These are phyloP conservation scores for Ogataea sp. DNA, from an alignment of 805 yeast genomes.

Conservation along the genomic window DNA sequence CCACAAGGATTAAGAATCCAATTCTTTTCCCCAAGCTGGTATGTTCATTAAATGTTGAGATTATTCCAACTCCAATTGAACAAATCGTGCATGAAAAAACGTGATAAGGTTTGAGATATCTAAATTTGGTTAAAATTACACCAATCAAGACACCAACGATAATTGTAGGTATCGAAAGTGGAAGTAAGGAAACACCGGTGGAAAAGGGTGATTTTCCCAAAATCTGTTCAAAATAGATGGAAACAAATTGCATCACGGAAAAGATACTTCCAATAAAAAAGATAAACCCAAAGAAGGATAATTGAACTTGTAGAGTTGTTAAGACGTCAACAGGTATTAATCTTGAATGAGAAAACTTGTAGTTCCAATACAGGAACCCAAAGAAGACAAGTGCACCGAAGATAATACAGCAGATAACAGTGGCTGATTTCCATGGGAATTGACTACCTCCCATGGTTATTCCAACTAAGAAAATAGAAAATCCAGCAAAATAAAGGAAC, in stretches of 20 bases:
- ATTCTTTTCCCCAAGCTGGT: constrained; percentile 28
- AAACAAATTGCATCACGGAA: constrained; percentile 25
- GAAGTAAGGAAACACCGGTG: constrained; percentile 39
- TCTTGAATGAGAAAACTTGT: constrained; percentile 34
- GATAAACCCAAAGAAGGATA: constrained; percentile 29
- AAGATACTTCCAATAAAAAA: constrained; percentile 34
- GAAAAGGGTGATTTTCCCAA: constrained; percentile 31
- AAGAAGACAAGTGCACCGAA: constrained; percentile 33
- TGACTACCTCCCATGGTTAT: constrained; percentile 49
- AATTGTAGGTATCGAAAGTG: constrained; percentile 33
- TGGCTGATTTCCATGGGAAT: constrained; percentile 46
- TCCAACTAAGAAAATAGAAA: constrained; percentile 41
- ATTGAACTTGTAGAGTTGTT: constrained; percentile 24
- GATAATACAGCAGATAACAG: constrained; percentile 39
- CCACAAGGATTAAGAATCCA: constrained; percentile 37
- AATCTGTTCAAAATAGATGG: constrained; percentile 43
- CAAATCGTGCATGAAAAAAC: too few species aligned
- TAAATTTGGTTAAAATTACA: constrained; percentile 27
- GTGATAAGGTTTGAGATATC: constrained; percentile 33
- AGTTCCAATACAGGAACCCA: constrained; percentile 32
- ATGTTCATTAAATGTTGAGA: constrained; percentile 31
- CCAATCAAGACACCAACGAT: constrained; percentile 32
- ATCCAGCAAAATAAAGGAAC: constrained; percentile 30
- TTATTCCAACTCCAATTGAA: too few species aligned
- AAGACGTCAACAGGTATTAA: constrained; percentile 35